Evolutionary conservation across 169 alveolate species (phyloP), one percentile per base, ranked within the genome.

Genomic region (Cryptosporidium baileyi): DNA sequence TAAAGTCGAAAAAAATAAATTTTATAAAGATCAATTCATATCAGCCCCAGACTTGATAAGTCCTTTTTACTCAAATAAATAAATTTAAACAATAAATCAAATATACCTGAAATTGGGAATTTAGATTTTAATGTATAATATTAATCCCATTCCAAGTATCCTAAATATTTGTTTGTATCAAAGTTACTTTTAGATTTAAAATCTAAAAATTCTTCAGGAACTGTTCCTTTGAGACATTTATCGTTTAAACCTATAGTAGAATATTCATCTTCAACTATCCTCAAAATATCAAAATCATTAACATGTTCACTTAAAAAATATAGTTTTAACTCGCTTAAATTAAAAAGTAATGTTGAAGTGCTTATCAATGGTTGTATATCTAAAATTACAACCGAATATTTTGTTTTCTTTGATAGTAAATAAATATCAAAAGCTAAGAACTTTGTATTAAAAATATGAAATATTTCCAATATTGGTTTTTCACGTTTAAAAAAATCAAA

Each of bases 21-120:
- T 40, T 38, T 62, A 62, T 22, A 44, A 43, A 17, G 80, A 62
- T 32, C 34, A 65, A 28, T 65, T 65, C 15, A 44, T 32, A 28
- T 65, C 81, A 26, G 81, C 81, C 2, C 81, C 81, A 28, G 81
- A 65, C 3, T 47, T 65, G 34, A 45, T 61, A 49, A 65, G 28
- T 36, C 63, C 81, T n/a, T 32, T 65, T 26, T 65, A 51, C 47
- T 65, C 17, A 44, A 28, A 24, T 15, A 61, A 36, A 36, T 36
- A 30, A 32, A 61, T 3, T 36, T 5, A n/a, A 61, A n/a, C 43
- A 19, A 61, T 13, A 61, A 61, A 17, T 19, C 28, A 36, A 38
- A n/a, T 61, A 61, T n/a, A 61, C 22, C n/a, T n/a, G n/a, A n/a
- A 47, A 47, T n/a, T 11, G 9, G 19, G 59, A 47, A 26, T 47